Evolutionary conservation across 176 grass and related monocot species (phyloP).

Genomic region (Oryza glaberrima): DNA sequence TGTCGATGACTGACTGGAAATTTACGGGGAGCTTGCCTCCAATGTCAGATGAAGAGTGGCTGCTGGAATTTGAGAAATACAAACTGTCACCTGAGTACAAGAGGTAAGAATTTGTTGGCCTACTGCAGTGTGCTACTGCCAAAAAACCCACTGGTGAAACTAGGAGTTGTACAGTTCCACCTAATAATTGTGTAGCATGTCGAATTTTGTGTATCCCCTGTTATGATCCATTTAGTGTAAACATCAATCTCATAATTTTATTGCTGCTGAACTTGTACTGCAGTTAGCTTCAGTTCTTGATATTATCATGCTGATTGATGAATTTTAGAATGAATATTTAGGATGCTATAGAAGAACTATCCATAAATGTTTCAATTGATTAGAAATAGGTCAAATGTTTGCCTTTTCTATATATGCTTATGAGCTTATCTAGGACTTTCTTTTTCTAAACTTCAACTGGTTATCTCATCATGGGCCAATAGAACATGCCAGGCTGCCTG

Average conservation of each 20-base stretch:
- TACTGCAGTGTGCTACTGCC: background rate
- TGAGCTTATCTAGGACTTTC: background rate
- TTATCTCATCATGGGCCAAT: background rate
- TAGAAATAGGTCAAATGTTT: background rate
- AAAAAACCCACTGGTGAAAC: background rate
- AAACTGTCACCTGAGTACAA: constrained; percentile 86
- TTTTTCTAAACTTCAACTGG: background rate
- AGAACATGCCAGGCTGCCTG: background rate
- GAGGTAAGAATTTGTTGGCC: constrained; percentile 42
- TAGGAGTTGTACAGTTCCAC: background rate
- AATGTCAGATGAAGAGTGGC: constrained; percentile 69
- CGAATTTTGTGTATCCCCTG: background rate
- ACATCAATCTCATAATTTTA: background rate
- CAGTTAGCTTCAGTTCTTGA: constrained; percentile 4
- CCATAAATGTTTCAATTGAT: background rate
- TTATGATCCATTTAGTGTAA: background rate
- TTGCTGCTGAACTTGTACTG: constrained; percentile 8
- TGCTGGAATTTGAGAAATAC: constrained; percentile 86
- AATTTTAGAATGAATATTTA: constrained; percentile 16
- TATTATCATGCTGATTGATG: background rate
- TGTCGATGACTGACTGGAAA: constrained; percentile 99
- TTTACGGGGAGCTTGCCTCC: constrained; percentile 86
- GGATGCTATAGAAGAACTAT: background rate
- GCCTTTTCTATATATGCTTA: background rate
- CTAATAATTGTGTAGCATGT: constrained; percentile 16